Conservation (phyloP, 2,329 filamentous ascomycete genomes). For the Colletotrichum brevisporum region DNA sequence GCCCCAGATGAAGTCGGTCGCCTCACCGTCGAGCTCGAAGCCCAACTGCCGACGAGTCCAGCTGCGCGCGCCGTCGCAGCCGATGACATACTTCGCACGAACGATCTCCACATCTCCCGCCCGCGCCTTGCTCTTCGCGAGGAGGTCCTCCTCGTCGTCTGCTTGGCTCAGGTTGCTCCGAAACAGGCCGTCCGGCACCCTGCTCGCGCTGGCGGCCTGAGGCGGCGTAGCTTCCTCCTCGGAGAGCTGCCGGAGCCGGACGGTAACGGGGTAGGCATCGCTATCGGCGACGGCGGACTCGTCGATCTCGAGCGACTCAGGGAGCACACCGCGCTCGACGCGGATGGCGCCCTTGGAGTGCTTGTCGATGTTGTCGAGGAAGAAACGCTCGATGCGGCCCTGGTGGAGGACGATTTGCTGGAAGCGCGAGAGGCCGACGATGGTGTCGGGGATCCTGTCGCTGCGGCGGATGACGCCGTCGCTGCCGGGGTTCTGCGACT, state of each 20-base stretch:
- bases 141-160: conserved; percentile 64
- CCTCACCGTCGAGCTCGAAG: conserved; percentile 69
- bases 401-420: conserved; percentile 79
- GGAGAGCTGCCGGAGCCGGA: conserved; percentile 69
- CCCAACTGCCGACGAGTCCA: conserved; percentile 74
- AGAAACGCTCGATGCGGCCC: conserved; percentile 77
- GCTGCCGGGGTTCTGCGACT: conserved; percentile 72
- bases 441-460: conserved; percentile 74
- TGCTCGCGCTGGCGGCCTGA: conserved; percentile 51
- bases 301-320: conserved; percentile 68
- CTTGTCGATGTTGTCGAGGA: conserved; percentile 72
- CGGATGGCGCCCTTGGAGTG: conserved; percentile 62
- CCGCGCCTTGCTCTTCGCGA: conserved; percentile 42
- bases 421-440: conserved; percentile 72
- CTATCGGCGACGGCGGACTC: conserved; percentile 62
- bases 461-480: conserved; percentile 70
- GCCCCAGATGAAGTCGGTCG: conserved; percentile 64
- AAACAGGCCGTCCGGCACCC: conserved; percentile 68
- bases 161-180: conserved; percentile 70
- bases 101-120: conserved; percentile 59
- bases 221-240: conserved; percentile 70
- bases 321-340: conserved; percentile 73
- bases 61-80: conserved; percentile 77
- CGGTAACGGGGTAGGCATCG: conserved; percentile 71
- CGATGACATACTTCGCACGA: conserved; percentile 75